These are phyloP conservation scores for Tilletia indica DNA, from an alignment of 1,284 basidiomycete genomes.

Conservation along the genomic window DNA sequence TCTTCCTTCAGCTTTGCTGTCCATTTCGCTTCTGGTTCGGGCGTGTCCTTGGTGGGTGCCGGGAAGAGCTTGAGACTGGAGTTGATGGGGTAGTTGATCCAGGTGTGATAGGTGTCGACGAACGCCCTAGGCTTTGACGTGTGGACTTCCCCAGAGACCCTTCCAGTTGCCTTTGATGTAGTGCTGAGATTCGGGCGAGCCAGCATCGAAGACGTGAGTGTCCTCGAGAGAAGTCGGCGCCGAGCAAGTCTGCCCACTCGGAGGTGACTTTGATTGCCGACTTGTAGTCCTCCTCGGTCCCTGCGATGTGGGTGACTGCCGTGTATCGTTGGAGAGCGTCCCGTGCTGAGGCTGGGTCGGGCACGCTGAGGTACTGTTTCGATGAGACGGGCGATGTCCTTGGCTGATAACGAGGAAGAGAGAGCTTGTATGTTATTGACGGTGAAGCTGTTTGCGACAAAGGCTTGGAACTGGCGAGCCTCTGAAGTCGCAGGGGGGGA, in stretches of 20 bases:
- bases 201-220: constrained; percentile 48
- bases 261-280: constrained; percentile 36
- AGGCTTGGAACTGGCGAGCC: too few species aligned
- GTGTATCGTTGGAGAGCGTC: constrained; percentile 35
- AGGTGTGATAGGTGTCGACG: constrained; percentile 52
- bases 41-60: constrained; percentile 30
- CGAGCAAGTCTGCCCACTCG: constrained; percentile 48
- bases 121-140: constrained; percentile 36
- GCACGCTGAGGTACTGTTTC: constrained; percentile 2
- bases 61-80: constrained; percentile 41
- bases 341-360: constrained; percentile 3
- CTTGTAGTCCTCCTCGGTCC: constrained; percentile 37
- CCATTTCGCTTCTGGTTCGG: constrained; percentile 66
- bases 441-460: too few species aligned
- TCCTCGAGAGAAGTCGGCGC: constrained; percentile 32
- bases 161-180: constrained; percentile 30
- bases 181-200: constrained; percentile 34
- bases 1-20: constrained; percentile 60
- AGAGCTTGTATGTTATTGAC: background rate
- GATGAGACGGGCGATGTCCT: background rate
- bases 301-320: constrained; percentile 41
- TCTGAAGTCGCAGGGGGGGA: too few species aligned
- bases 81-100: constrained; percentile 49
- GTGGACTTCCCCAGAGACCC: background rate
- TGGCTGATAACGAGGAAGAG: background rate